Evolutionary conservation across 164 flowering plant genomes (phyloP).

Genomic region (Warburgia ugandensis): DNA sequence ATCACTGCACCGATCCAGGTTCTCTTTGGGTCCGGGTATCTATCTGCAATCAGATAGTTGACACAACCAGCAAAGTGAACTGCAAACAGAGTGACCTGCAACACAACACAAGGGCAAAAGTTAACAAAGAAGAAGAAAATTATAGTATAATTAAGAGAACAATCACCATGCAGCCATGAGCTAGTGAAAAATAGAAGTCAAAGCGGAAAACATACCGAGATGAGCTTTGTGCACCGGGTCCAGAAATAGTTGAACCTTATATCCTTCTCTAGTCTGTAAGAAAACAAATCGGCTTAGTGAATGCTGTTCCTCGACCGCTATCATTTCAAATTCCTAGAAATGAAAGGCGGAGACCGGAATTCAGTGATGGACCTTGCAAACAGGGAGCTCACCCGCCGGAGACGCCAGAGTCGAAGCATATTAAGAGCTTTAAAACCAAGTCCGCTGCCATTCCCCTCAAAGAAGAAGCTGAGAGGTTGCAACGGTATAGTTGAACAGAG

Average conservation of each 20-base stretch:
- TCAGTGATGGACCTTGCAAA: conserved; percentile 66
- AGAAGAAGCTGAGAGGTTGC: conserved; percentile 58
- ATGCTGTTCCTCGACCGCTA: conserved; percentile 5
- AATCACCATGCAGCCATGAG: too few species aligned
- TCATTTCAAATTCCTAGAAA: conserved; percentile 16
- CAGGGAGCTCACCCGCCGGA: conserved; percentile 88
- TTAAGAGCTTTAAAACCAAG: conserved; percentile 61
- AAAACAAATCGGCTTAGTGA: conserved; percentile 23
- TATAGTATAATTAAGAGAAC: too few species aligned
- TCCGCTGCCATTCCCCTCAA: conserved; percentile 41
- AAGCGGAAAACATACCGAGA: conserved; percentile 56
- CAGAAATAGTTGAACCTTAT: conserved; percentile 93
- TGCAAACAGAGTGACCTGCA: conserved; percentile 84
- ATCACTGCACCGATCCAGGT: conserved; percentile 96
- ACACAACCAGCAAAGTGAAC: conserved; percentile 96
- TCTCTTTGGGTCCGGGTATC: conserved; percentile 68
- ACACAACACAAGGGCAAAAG: conserved; percentile 1
- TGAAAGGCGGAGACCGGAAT: conserved; percentile 6
- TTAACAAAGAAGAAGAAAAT: too few species aligned
- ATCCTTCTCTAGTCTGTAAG: conserved; percentile 88
- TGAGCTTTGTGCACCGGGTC: conserved; percentile 86
- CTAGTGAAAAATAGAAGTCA: too few species aligned
- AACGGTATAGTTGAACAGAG: conserved; percentile 87
- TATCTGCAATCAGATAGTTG: conserved; percentile 83
- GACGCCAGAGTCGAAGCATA: conserved; percentile 97